phyloP scores from a whole-genome alignment of 192 early-diverging fungal species.

The Podila epigama region DNA sequence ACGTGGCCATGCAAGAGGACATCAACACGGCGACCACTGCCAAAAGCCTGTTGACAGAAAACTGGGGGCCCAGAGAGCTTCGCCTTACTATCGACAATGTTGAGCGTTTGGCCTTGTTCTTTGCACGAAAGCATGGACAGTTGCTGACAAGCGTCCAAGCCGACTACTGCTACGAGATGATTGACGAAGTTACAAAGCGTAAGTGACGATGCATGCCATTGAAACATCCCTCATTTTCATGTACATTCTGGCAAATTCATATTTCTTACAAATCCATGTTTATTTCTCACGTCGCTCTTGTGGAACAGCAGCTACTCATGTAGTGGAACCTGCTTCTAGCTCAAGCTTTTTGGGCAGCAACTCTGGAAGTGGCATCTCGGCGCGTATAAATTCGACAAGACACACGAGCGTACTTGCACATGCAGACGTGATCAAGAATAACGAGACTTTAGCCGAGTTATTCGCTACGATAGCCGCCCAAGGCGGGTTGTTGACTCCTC shows the following conservation, averaged over 20 bases:
- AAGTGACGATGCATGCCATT: background rate
- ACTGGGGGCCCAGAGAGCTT: background rate
- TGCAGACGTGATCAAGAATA: background rate
- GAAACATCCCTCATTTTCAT: too few species aligned
- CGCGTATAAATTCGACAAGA: too few species aligned
- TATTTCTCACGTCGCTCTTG: too few species aligned
- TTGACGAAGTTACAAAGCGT: background rate
- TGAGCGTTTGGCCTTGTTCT: conserved; percentile 21
- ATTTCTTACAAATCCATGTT: background rate
- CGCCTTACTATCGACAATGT: conserved; percentile 8
- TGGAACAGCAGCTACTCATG: too few species aligned
- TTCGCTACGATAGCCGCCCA: background rate
- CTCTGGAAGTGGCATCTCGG: too few species aligned
- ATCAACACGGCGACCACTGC: background rate
- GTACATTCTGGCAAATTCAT: too few species aligned
- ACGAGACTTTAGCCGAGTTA: background rate
- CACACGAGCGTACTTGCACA: too few species aligned
- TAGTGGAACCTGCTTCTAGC: too few species aligned
- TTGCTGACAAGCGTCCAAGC: conserved; percentile 24
- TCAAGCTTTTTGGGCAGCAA: too few species aligned
- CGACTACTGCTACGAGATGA: conserved; percentile 11
- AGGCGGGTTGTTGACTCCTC: background rate
- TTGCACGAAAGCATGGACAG: conserved; percentile 12
- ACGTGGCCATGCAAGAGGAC: too few species aligned
- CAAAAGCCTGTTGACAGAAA: background rate